A percentile compares a stretch with the other conserved stretches of the same genome.
phyloP scores from a whole-genome alignment of 2,329 filamentous ascomycete species.

The Ilyonectria mors-panacis region DNA sequence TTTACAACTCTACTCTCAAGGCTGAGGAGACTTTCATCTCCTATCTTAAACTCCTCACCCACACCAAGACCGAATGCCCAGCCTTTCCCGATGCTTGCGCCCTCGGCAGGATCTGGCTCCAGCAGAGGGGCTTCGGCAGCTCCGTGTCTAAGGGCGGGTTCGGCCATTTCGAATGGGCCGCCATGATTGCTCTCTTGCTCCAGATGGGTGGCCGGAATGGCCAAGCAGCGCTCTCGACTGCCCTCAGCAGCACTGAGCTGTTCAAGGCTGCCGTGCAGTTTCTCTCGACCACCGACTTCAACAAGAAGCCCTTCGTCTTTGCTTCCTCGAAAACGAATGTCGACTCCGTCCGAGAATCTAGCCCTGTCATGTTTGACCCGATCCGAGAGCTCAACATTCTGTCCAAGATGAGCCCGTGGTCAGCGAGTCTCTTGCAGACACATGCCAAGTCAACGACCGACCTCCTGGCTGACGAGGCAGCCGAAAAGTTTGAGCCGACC shows the following conservation, averaged over 20 bases:
- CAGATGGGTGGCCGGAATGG: slow-evolving; percentile 83
- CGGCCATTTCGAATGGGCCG: slow-evolving; percentile 91
- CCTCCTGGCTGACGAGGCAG: slow-evolving; percentile 80
- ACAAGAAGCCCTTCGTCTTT: slow-evolving; percentile 74
- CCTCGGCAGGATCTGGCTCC: slow-evolving; percentile 89
- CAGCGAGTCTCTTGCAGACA: slow-evolving; percentile 79
- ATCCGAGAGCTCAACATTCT: slow-evolving; percentile 83
- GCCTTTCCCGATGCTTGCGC: slow-evolving; percentile 88
- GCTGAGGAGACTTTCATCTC: slow-evolving; percentile 81
- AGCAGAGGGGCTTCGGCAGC: slow-evolving; percentile 85
- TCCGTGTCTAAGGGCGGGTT: slow-evolving; percentile 84
- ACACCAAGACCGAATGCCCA: slow-evolving; percentile 77
- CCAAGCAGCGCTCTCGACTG: slow-evolving; percentile 79
- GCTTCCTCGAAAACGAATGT: slow-evolving; percentile 50
- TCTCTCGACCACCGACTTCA: slow-evolving; percentile 80
- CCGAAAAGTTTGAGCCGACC: slow-evolving; percentile 86
- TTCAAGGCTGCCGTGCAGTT: slow-evolving; percentile 97
- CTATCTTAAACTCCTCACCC: slow-evolving; percentile 83
- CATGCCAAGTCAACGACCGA: slow-evolving; percentile 82
- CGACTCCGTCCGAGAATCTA: slow-evolving; percentile 59
- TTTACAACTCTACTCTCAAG: slow-evolving; percentile 90
- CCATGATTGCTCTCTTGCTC: slow-evolving; percentile 84
- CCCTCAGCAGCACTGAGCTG: slow-evolving; percentile 91
- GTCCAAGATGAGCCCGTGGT: slow-evolving; percentile 92
- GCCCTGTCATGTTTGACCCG: slow-evolving; percentile 85